phyloP scores from a whole-genome alignment of 2,329 filamentous ascomycete species.

The Fusarium circinatum region DNA sequence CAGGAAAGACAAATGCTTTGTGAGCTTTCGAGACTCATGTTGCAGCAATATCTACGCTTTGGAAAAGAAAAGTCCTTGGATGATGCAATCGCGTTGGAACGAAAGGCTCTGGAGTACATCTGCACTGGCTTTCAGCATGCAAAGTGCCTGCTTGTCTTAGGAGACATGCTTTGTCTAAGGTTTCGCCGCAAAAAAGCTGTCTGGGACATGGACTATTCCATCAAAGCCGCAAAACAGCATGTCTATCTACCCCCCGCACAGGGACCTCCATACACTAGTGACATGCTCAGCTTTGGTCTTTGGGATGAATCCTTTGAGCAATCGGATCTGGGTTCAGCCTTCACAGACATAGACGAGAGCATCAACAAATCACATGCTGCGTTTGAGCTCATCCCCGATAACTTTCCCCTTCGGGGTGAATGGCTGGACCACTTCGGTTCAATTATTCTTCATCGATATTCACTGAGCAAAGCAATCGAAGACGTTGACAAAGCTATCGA shows the following conservation, averaged over 20 bases:
- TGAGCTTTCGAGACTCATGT: background rate
- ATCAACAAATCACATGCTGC: background rate
- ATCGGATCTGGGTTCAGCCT: fast-evolving
- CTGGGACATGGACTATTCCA: background rate
- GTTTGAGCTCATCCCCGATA: background rate
- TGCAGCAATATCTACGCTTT: background rate
- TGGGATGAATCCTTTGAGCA: fast-evolving
- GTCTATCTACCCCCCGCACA: background rate
- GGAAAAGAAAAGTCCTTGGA: background rate
- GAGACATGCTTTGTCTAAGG: background rate
- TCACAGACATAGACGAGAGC: background rate
- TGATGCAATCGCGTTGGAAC: background rate
- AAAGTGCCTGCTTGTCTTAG: background rate
- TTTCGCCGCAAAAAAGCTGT: background rate
- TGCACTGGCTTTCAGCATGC: background rate
- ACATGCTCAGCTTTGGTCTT: background rate
- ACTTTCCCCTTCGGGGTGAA: background rate
- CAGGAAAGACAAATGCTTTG: background rate
- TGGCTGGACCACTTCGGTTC: background rate
- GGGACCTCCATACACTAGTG: fast-evolving
- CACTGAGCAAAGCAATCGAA: background rate
- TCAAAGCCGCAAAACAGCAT: background rate
- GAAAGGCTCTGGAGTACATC: background rate
- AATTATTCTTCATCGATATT: background rate
- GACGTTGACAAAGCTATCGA: background rate